Conservation (phyloP, 2,329 filamentous ascomycete species). For the Chaetomiaceae sp. region DNA sequence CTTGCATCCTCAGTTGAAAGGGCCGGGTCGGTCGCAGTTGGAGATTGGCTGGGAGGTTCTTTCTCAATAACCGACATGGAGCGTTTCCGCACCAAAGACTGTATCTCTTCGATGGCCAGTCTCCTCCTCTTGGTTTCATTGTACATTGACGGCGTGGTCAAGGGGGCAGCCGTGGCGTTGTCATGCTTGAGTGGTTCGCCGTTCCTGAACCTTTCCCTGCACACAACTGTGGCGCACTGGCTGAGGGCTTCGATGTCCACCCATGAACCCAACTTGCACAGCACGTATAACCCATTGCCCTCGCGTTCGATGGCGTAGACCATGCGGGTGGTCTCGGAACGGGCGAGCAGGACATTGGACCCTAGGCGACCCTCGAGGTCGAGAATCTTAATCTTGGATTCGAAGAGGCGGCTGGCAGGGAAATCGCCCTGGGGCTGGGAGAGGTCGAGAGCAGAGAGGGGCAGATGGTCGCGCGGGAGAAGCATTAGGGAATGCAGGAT, state of each 20-base stretch:
- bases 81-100: slow-evolving; percentile 54
- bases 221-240: slow-evolving; percentile 45
- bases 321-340: slow-evolving; percentile 49
- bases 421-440: slow-evolving; percentile 46
- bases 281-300: slow-evolving; percentile 54
- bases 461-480: slow-evolving; percentile 54
- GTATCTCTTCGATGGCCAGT: slow-evolving; percentile 58
- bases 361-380: slow-evolving; percentile 59
- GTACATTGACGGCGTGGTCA: slow-evolving; percentile 44
- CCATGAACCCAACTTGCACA: slow-evolving; percentile 66
- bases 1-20: neutral
- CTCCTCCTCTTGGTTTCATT: slow-evolving; percentile 51
- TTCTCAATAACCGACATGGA: slow-evolving; percentile 39
- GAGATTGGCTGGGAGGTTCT: slow-evolving; percentile 22
- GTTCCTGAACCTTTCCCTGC: slow-evolving; percentile 29
- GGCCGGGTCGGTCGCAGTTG: slow-evolving; percentile 4
- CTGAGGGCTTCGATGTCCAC: slow-evolving; percentile 54
- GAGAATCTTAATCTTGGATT: slow-evolving; percentile 57
- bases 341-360: slow-evolving; percentile 56
- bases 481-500: slow-evolving; percentile 58
- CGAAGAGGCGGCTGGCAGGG: slow-evolving; percentile 51
- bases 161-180: slow-evolving; percentile 20
- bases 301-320: slow-evolving; percentile 64
- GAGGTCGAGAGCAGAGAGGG: slow-evolving; percentile 59
- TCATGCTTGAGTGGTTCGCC: slow-evolving; percentile 15